Evolutionary conservation across 1,284 basidiomycete genomes (phyloP).

Genomic region (Puccinia coronata): DNA sequence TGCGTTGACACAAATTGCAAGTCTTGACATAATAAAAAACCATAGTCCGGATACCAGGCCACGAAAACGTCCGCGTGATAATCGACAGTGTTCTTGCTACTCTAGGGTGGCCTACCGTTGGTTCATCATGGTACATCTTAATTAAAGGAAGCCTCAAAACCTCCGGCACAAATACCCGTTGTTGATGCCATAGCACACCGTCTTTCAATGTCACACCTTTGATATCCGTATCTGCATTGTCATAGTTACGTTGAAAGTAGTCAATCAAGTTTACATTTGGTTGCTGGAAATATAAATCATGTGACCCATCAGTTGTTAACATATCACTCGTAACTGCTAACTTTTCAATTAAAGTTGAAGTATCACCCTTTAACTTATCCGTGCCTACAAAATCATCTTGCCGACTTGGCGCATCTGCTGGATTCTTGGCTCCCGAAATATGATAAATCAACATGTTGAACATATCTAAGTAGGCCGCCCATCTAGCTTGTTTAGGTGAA

Average conservation of each 20-base stretch:
- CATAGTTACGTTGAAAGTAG: neutral
- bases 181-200: neutral
- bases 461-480: neutral
- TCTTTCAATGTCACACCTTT: neutral
- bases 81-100: no score
- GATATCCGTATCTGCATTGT: neutral
- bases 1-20: no score
- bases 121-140: neutral
- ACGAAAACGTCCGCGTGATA: neutral
- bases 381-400: neutral
- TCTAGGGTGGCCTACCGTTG: no score
- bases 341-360: no score
- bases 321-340: no score
- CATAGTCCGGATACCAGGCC: neutral
- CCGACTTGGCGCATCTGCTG: constrained; percentile 8
- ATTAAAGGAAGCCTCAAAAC: no score
- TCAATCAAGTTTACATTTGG: neutral
- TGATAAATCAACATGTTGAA: constrained; percentile 16
- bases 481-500: neutral
- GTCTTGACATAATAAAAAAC: neutral
- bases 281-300: neutral
- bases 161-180: neutral
- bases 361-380: no score
- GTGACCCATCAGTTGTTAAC: no score
- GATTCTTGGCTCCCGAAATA: neutral